These are phyloP conservation scores for Iberis amara DNA, from an alignment of 441 rosid species.

Conservation along the genomic window DNA sequence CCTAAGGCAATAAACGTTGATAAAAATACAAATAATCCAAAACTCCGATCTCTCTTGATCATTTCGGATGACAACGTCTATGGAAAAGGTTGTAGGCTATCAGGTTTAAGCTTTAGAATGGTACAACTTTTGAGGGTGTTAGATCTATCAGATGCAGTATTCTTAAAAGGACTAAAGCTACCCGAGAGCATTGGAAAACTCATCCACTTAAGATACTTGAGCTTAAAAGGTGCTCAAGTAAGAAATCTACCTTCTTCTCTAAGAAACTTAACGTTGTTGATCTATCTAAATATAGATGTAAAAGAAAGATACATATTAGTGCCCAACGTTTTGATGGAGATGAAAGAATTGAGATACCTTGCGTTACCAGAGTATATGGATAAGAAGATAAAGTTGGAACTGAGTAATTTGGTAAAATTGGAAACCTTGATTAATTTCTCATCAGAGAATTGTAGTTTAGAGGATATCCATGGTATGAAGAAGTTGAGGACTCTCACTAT, in stretches of 20 bases:
- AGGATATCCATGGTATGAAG: constrained; percentile 4
- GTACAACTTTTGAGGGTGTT: neutral
- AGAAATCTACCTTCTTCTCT: neutral
- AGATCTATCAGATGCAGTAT: neutral
- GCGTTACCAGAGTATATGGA: rapidly evolving
- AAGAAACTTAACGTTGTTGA: neutral
- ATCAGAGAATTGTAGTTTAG: neutral
- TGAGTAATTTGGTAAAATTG: constrained; percentile 9
- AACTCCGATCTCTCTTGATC: constrained; percentile 2
- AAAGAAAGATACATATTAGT: neutral
- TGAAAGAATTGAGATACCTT: constrained; percentile 16
- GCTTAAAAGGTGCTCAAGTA: neutral
- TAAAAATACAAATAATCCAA: neutral
- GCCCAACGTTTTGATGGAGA: constrained; percentile 7
- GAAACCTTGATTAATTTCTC: neutral
- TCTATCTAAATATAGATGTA: neutral
- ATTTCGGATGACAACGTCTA: neutral
- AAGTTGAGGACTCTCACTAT: neutral
- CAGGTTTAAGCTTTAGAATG: neutral
- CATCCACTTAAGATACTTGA: constrained; percentile 5
- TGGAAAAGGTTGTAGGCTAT: neutral
- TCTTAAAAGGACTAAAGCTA: neutral
- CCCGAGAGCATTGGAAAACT: neutral
- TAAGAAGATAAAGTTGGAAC: constrained; percentile 4
- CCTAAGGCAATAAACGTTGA: neutral